Conservation (phyloP, 805 yeast genomes). For the Candida nitratophila region DNA sequence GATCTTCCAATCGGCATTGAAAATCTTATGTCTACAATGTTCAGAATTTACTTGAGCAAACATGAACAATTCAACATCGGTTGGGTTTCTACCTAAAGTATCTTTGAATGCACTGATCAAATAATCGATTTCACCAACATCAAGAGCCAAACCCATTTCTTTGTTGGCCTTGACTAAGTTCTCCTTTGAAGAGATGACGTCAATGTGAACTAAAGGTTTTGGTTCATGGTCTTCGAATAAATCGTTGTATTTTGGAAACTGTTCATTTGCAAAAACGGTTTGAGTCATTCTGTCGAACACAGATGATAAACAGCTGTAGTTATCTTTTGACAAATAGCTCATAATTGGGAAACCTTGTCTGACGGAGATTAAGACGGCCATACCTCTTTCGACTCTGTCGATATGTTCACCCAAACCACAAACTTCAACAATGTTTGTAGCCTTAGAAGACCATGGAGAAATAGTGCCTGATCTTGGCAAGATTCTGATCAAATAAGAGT, state of each 20-base stretch:
- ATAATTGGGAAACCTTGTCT: slow-evolving; percentile 64
- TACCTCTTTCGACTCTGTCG: slow-evolving; percentile 87
- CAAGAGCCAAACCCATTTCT: slow-evolving; percentile 88
- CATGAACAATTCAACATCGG: slow-evolving; percentile 97
- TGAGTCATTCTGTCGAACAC: slow-evolving; percentile 96
- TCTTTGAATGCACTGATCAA: slow-evolving; percentile 75
- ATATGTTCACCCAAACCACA: slow-evolving; percentile 72
- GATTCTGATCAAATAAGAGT: slow-evolving; percentile 59
- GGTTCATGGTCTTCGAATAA: slow-evolving; percentile 75
- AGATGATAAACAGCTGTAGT: slow-evolving; percentile 51
- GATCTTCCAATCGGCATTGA: slow-evolving; percentile 97
- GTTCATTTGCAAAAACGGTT: slow-evolving; percentile 42
- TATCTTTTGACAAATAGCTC: slow-evolving; percentile 43
- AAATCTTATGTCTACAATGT: slow-evolving; percentile 98
- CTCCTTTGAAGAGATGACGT: slow-evolving; percentile 47
- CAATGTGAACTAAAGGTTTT: slow-evolving; percentile 74
- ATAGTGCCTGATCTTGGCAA: slow-evolving; percentile 94
- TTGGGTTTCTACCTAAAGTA: slow-evolving; percentile 78
- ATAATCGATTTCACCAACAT: slow-evolving; percentile 87
- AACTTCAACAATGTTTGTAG: slow-evolving; percentile 86
- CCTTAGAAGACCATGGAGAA: slow-evolving; percentile 99
- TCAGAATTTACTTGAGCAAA: slow-evolving; percentile 99
- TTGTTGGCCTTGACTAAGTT: slow-evolving; percentile 72
- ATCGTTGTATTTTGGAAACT: slow-evolving; percentile 60
- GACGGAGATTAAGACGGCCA: slow-evolving; percentile 64